A percentile compares a stretch with the other conserved stretches of the same genome.
Conservation (phyloP, 768 basidiomycete genomes). For the Paxillus involutus region DNA sequence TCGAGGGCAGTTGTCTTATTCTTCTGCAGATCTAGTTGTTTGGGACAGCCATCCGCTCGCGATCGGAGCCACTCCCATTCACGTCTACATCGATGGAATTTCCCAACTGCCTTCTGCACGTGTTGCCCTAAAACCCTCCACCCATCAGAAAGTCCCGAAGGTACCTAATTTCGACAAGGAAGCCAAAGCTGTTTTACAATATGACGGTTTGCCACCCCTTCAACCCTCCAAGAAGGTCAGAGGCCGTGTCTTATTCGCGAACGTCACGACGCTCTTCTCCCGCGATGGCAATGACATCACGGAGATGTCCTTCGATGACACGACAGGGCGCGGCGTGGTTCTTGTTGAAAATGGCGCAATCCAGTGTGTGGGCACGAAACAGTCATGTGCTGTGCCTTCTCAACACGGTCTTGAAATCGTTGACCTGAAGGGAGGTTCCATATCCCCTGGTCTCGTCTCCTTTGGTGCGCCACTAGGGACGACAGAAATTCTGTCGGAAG, state of each 20-base stretch:
- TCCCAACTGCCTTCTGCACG: slow-evolving; percentile 52
- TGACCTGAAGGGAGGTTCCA: slow-evolving; percentile 70
- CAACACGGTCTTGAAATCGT: slow-evolving; percentile 30
- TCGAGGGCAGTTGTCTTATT: background rate
- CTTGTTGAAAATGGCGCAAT: slow-evolving; percentile 2
- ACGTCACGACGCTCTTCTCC: slow-evolving; percentile 52
- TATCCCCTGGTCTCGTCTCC: slow-evolving; percentile 65
- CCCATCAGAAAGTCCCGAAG: slow-evolving; percentile 46
- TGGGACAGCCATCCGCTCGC: slow-evolving; percentile 74
- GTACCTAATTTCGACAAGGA: slow-evolving; percentile 65
- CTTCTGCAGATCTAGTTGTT: slow-evolving; percentile 51
- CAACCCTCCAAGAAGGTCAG: slow-evolving; percentile 36
- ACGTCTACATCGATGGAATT: slow-evolving; percentile 81
- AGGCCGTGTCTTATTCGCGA: slow-evolving; percentile 53
- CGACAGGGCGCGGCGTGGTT: background rate
- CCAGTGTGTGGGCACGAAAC: slow-evolving; percentile 1
- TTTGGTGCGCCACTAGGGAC: slow-evolving; percentile 76
- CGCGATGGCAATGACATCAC: slow-evolving; percentile 19
- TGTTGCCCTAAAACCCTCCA: slow-evolving; percentile 48
- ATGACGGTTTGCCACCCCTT: slow-evolving; percentile 71
- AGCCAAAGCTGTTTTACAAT: slow-evolving; percentile 50
- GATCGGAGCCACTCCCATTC: slow-evolving; percentile 69
- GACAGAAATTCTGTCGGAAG: slow-evolving; percentile 62
- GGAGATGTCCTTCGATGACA: background rate
- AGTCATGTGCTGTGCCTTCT: background rate